Evolutionary conservation across 768 basidiomycete species (phyloP), one percentile per base, ranked within the genome.

Genomic region (Termitomyces sp.): DNA sequence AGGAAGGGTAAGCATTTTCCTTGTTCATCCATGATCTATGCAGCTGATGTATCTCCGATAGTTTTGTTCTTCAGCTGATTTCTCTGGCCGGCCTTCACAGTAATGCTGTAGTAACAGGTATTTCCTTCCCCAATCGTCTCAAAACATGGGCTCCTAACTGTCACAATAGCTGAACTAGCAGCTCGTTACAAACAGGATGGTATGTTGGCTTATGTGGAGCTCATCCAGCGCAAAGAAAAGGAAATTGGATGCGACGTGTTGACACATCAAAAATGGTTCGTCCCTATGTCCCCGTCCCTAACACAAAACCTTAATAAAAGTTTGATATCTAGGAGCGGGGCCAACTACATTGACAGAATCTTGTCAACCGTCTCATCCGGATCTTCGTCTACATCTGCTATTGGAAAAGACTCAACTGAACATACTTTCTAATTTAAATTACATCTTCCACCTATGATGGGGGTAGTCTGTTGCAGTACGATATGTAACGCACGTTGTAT

Each of bases 251-350:
- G 89, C 59, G 93, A 96, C 69, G 93, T 96, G 33, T 76, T 95
- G 47, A 96, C 91, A 3, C 93, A 96, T 71, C 93, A 96, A 75
- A 95, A 94, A 80, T 97, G 94, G 93, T 86, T 40, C 57, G 80
- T 72, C 20, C 40, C 47, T 45, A 20, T 51, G 26, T 40, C 49
- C 47, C 12, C 9, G 7, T 22, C 26, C 37, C 44, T 22, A 43
- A 13, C 24, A 53, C 37, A 30, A 48, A 46, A 36, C 33, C 3
- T 13, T 47, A 14, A 48, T 40, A 42, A 40, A 37, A 36, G 55
- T 59, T 40, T 20, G 39, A 46, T 40, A 47, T 24, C 63, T 65
- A 91, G 89, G 89, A 93, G 92, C 62, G 93, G 94, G 36, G 93
- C 93, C 24, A 90, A 89, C 67, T 96, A 95, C 71, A 85, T 94